A percentile compares a stretch with the other conserved stretches of the same genome.
Conservation (phyloP, 495 filamentous ascomycete genomes). For the Apodospora peruviana region DNA sequence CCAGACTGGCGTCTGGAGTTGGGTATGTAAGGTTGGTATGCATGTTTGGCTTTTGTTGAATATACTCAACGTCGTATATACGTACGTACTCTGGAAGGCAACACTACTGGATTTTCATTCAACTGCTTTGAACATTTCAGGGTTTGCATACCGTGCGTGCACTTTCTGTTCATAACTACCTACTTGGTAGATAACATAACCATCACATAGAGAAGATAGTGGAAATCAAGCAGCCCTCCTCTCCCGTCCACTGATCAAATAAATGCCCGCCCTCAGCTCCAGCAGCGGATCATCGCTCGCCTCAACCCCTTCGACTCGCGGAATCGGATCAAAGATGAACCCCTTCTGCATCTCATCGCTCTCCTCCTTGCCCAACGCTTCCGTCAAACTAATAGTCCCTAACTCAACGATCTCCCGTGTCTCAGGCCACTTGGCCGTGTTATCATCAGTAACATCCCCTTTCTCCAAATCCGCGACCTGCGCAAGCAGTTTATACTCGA, state of each 20-base stretch:
- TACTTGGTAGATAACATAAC: too few relatives aligned
- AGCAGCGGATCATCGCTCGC: constrained; percentile 46
- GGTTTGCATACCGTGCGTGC: too few relatives aligned
- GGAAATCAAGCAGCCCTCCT: constrained; percentile 23
- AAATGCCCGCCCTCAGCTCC: constrained; percentile 45
- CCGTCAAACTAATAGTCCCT: constrained; percentile 39
- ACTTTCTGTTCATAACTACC: too few relatives aligned
- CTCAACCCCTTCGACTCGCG: constrained; percentile 47
- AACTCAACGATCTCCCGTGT: constrained; percentile 42
- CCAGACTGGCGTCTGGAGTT: background rate
- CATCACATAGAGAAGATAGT: too few relatives aligned
- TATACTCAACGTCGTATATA: too few relatives aligned
- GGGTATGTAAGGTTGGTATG: background rate
- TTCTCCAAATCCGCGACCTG: constrained; percentile 39
- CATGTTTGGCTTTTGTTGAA: too few relatives aligned
- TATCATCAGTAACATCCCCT: constrained; percentile 45
- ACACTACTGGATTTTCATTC: too few relatives aligned
- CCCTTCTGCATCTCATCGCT: constrained; percentile 40
- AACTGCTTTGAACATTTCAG: too few relatives aligned
- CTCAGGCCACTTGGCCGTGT: constrained; percentile 47
- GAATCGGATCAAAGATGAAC: constrained; percentile 51
- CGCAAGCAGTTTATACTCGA: constrained; percentile 40
- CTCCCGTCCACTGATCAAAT: constrained; percentile 48
- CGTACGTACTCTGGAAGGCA: background rate
- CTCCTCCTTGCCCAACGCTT: constrained; percentile 18